These are phyloP conservation scores for Immersiporthe knoxdaviesiana DNA, from an alignment of 2,329 filamentous ascomycete genomes.

Conservation along the genomic window DNA sequence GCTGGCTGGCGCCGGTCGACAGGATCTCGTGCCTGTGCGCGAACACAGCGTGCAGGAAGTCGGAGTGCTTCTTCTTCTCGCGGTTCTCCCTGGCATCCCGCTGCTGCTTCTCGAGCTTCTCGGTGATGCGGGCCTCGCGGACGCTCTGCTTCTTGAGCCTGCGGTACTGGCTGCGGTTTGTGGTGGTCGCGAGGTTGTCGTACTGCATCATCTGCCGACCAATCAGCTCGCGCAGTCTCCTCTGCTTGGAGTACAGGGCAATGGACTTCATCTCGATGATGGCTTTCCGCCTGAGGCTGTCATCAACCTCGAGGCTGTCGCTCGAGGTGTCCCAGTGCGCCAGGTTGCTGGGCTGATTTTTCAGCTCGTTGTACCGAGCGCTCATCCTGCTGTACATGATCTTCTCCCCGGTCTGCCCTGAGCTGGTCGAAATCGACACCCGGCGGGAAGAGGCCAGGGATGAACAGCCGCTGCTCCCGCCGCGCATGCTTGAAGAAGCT, in stretches of 20 bases:
- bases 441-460: constrained; percentile 86
- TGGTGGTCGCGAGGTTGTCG: constrained; percentile 95
- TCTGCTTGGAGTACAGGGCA: constrained; percentile 85
- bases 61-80: constrained; percentile 95
- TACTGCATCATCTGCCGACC: constrained; percentile 92
- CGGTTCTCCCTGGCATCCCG: constrained; percentile 93
- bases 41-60: constrained; percentile 86
- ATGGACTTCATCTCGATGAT: constrained; percentile 96
- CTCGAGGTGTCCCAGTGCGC: constrained; percentile 84
- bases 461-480: constrained; percentile 75
- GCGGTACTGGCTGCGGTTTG: constrained; percentile 87
- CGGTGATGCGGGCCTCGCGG: constrained; percentile 92
- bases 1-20: constrained; percentile 67
- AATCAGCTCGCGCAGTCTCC: constrained; percentile 81
- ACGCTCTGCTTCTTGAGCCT: constrained; percentile 97
- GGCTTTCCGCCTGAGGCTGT: constrained; percentile 82
- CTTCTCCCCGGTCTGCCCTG: constrained; percentile 82
- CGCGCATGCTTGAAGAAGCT: constrained; percentile 79
- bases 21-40: constrained; percentile 80
- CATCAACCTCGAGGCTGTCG: constrained; percentile 69
- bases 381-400: constrained; percentile 89
- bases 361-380: constrained; percentile 81
- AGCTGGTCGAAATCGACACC: constrained; percentile 87
- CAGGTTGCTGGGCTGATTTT: constrained; percentile 81
- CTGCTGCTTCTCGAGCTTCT: constrained; percentile 99